A percentile compares a stretch with the other conserved stretches of the same genome.
Evolutionary conservation across 2,329 filamentous ascomycete species (phyloP).

Genomic region (Dactylellina sp.): DNA sequence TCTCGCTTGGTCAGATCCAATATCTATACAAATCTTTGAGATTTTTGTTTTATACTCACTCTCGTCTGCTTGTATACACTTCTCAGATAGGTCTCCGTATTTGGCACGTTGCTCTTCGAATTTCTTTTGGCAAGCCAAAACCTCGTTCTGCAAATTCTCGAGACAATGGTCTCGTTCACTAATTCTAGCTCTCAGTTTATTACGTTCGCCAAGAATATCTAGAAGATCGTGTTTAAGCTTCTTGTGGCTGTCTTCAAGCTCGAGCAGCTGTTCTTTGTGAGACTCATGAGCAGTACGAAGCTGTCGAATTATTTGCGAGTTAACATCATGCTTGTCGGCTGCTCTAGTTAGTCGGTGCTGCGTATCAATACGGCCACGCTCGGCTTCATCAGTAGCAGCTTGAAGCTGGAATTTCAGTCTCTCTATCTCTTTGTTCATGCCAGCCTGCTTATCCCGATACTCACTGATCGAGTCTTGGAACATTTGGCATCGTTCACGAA

Average conservation of each 20-base stretch:
- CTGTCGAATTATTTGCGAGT: conserved; percentile 11
- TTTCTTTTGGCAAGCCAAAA: conserved; percentile 7
- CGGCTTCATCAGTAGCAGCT: conserved; percentile 18
- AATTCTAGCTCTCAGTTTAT: conserved; percentile 16
- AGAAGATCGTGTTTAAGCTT: conserved; percentile 17
- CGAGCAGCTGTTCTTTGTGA: conserved; percentile 12
- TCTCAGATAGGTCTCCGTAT: conserved; percentile 16
- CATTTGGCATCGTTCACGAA: conserved; percentile 34
- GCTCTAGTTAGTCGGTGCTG: conserved; percentile 25
- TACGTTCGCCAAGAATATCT: conserved; percentile 12
- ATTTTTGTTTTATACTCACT: conserved; percentile 3
- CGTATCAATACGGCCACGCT: conserved; percentile 22
- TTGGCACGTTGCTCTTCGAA: conserved; percentile 20
- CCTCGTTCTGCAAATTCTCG: neutral
- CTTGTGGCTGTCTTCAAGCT: conserved; percentile 20
- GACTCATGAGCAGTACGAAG: conserved; percentile 3
- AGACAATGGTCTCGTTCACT: conserved; percentile 25
- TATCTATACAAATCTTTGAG: neutral
- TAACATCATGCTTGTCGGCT: conserved; percentile 24
- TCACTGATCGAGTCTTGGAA: conserved; percentile 45
- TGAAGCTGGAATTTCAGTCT: conserved; percentile 20
- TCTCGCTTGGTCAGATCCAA: neutral
- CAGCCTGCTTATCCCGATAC: conserved; percentile 22
- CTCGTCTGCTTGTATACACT: conserved; percentile 23
- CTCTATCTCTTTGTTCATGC: conserved; percentile 17